Base-by-base conservation (phyloP, 352 stramenopile genomes). In the Phytopythium montanum region DNA sequence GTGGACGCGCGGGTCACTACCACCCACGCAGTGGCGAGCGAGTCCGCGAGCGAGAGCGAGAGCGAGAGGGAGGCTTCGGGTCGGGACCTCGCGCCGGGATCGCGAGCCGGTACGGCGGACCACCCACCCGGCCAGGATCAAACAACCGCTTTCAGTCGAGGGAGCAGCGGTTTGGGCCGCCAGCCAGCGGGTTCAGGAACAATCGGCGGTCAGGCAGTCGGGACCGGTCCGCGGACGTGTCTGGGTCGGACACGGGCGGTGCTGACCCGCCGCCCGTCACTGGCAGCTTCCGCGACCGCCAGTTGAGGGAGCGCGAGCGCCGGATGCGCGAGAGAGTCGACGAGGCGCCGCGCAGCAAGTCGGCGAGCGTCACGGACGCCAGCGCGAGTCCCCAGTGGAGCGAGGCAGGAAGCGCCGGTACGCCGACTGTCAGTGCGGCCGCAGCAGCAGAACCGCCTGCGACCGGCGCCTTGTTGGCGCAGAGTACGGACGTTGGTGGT, bases 181-280 rank as follows among this genome's bases (percentile, higher is more conserved):
- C 36, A 19, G 28, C 26, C 26, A 41, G 39, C 12, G 41, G 23
- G 9, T 49, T 50, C 33, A 48, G 46, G 36, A 45, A 46, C 41
- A 56, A 61, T 53, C 57, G 61, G 18, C 62, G 76, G 13, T 86
- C 76, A 0, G 68, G 65, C 16, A 86, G 73, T 54, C 57, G 73
- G 70, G 76, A 86, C 38, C 65, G 76, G 68, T 46, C 52, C 4
- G 52, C 34, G 5, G 52, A 58, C 6, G 38, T 58, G 9, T 58
- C 52, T 6, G 52, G 52, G 5, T 58, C 52, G 2, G 52, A 58
- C 36, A 58, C 52, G 3, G 51, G 55, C 13, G 71, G 64, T 44
- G 69, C 54, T 12, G 73, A 81, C 16, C 62, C 31, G 21, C n/a
- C 46, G 19, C 48, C 45, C 13, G 62, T 59, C 38, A 26, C 41